A percentile compares a stretch with the other conserved stretches of the same genome.
phyloP scores from a whole-genome alignment of 345 rosid genomes.

The Aquilaria malaccensis region DNA sequence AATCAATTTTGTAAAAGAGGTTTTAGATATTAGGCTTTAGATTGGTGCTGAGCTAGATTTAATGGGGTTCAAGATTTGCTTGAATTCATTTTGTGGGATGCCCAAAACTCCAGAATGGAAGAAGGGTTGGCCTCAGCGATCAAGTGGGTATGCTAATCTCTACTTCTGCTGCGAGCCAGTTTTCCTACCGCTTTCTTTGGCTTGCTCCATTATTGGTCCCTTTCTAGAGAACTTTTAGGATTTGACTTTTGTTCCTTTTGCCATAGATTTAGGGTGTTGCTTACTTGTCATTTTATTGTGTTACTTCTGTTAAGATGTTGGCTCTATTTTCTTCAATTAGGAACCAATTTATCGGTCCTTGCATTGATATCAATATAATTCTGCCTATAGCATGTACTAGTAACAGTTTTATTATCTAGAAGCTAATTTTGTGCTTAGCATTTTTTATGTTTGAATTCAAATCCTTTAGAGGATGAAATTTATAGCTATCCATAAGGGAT shows the following conservation, averaged over 20 bases:
- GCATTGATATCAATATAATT: not conserved
- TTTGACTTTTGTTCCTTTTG: slow-evolving; percentile 9
- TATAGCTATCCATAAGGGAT: slow-evolving; percentile 69
- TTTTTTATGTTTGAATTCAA: slow-evolving; percentile 23
- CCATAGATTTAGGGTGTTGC: not conserved
- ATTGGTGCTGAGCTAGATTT: slow-evolving; percentile 16
- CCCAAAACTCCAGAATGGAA: slow-evolving; percentile 56
- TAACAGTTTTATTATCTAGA: not conserved
- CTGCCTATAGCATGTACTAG: not conserved
- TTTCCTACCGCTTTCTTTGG: slow-evolving; percentile 10
- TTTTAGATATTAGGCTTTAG: slow-evolving; percentile 18
- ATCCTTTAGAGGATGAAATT: slow-evolving; percentile 69
- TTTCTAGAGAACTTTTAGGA: slow-evolving; percentile 13
- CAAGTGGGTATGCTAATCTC: slow-evolving; percentile 69
- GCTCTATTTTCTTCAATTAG: not conserved
- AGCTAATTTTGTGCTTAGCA: not conserved
- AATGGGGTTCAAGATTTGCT: slow-evolving; percentile 75
- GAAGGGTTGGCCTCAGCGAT: slow-evolving; percentile 83
- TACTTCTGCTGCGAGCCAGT: slow-evolving; percentile 77
- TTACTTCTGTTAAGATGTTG: not conserved
- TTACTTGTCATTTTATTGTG: not conserved
- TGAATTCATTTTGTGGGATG: slow-evolving; percentile 55
- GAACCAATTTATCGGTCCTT: not conserved
- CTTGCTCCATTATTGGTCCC: slow-evolving; percentile 3
- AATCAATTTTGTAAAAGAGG: slow-evolving; percentile 13